Conservation (phyloP, 1,284 basidiomycete genomes). For the Leccinum angustisporum region DNA sequence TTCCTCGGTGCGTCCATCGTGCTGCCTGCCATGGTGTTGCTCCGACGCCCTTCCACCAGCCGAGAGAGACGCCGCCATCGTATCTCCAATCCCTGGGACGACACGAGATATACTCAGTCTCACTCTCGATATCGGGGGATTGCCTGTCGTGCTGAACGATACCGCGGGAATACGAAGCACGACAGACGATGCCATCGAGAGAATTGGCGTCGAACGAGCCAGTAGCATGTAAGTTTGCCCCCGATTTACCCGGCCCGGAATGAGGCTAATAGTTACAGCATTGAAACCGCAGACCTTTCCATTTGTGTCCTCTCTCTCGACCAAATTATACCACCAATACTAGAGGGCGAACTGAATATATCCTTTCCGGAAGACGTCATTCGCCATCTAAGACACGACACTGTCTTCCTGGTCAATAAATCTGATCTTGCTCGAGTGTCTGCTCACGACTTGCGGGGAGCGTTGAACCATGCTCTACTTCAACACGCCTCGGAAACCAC, state of each 20-base stretch:
- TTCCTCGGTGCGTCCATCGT: conserved; percentile 58
- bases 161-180: conserved; percentile 82
- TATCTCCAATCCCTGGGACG: conserved; percentile 83
- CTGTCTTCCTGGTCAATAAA: conserved; percentile 76
- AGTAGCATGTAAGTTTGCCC: conserved; percentile 50
- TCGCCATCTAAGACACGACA: conserved; percentile 50
- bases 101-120: conserved; percentile 85
- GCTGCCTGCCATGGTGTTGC: neutral
- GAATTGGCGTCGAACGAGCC: conserved; percentile 80
- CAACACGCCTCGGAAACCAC: neutral
- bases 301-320: conserved; percentile 78
- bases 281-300: conserved; percentile 64
- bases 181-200: conserved; percentile 68
- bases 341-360: conserved; percentile 22
- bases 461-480: conserved; percentile 10
- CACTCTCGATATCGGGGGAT: conserved; percentile 82
- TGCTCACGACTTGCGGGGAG: conserved; percentile 6
- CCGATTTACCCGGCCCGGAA: conserved; percentile 10
- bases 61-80: conserved; percentile 85
- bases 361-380: conserved; percentile 47
- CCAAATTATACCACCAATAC: conserved; percentile 38
- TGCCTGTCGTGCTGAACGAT: conserved; percentile 79
- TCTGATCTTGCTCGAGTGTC: conserved; percentile 48
- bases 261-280: conserved; percentile 41
- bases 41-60: conserved; percentile 42